Evolutionary conservation across 768 basidiomycete genomes (phyloP).

Genomic region (Leccinum rimulosum): DNA sequence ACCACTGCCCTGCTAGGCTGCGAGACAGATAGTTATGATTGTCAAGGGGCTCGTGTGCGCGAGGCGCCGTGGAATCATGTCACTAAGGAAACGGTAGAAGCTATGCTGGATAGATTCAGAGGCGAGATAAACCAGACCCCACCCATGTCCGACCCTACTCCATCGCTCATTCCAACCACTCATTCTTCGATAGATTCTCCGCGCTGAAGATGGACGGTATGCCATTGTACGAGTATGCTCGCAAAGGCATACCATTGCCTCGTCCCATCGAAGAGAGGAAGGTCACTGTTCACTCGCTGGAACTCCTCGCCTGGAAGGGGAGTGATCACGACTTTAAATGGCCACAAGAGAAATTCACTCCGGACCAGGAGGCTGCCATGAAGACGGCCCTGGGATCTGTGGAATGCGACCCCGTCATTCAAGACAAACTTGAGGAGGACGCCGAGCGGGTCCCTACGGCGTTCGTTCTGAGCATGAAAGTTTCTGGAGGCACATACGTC

Average conservation of each 20-base stretch:
- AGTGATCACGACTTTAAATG: conserved; percentile 70
- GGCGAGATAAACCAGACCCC: conserved; percentile 90
- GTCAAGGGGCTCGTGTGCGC: conserved; percentile 79
- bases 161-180: conserved; percentile 1
- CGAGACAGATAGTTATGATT: conserved; percentile 93
- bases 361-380: conserved; percentile 68
- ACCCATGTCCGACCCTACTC: conserved; percentile 64
- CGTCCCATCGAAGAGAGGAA: conserved; percentile 88
- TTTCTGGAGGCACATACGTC: conserved; percentile 96
- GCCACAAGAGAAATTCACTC: conserved; percentile 69
- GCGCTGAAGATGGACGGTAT: conserved; percentile 98
- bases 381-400: conserved; percentile 57
- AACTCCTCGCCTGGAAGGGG: conserved; percentile 77
- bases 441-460: conserved; percentile 55
- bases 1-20: conserved; percentile 91
- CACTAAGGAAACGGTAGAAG: conserved; percentile 72
- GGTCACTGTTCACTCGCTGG: conserved; percentile 78
- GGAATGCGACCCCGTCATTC: conserved; percentile 38
- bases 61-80: conserved; percentile 81
- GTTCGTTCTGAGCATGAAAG: conserved; percentile 88
- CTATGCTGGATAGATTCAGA: conserved; percentile 65
- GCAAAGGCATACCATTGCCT: conserved; percentile 86
- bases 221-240: conserved; percentile 93
- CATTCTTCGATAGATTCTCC: conserved; percentile 67
- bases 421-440: conserved; percentile 32